Evolutionary conservation across 2,329 filamentous ascomycete species (phyloP), one percentile per base, ranked within the genome.

Genomic region (Ophiostoma perfectum): DNA sequence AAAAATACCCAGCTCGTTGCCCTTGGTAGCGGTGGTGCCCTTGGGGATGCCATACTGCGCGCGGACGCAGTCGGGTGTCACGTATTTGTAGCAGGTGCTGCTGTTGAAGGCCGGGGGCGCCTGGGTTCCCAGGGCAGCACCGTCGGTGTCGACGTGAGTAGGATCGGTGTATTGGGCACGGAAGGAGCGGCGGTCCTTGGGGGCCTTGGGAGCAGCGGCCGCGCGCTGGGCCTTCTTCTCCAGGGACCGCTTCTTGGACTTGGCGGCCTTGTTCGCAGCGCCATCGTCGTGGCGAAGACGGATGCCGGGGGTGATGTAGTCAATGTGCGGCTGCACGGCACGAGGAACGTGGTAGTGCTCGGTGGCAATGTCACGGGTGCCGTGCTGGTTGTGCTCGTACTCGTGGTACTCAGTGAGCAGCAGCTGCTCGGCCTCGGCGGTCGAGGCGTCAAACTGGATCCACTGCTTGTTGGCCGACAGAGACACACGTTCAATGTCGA

Each of bases 221-320:
- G 55, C 39, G 16, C 38, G 55, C 55, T 66, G 67, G 38, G 44
- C 47, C 14, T 42, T 58, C 47, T 58, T 60, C 58, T 68, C 49
- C 6, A 39, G 58, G 36, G 64, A 67, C 2, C 66, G 55, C 64
- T 64, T 60, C 66, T 68, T 64, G 14, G 47, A 58, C 45, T 66
- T 69, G 44, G 52, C 64, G 11, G 44, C 62, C 58, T 65, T 62
- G 49, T 68, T 55, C 11, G 55, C 67, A 41, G 67, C 68, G 12
- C 49, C 64, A 12, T 47, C 64, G 58, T 72, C 67, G 7, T 67
- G 71, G 70, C 76, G 76, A n/a, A 86, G 77, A 70, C 82, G 83
- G 71, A 84, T 80, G 16, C 83, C 83, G 0, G 84, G 84, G 0
- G 81, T 86, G 49, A 87, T 80, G 74, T 85, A 86, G 75, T 86